Evolutionary conservation across 1,284 basidiomycete species (phyloP), one percentile per base, ranked within the genome.

Genomic region (Puccinia polysora): DNA sequence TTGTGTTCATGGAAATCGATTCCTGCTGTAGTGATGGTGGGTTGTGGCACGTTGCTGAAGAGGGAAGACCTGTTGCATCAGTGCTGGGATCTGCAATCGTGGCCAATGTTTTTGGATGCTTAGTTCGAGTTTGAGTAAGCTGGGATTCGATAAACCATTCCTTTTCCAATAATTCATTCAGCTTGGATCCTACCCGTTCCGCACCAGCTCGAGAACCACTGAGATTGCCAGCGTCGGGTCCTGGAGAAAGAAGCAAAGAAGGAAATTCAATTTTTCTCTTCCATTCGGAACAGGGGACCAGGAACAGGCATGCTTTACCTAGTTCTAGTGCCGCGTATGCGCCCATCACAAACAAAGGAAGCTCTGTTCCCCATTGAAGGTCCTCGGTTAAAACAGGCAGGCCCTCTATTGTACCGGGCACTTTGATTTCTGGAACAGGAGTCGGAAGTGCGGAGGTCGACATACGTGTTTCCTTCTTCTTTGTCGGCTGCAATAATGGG

Each of bases 301-400:
- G 14, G 18, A 59, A 23, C 43, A 4, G 18, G 36, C 32, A 64
- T 43, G 43, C 6, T 52, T 64, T 36, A 72, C 69, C 69, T 50
- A 72, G 36, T 47, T 64, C 69, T 40, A 72, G 49, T 28, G 36
- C 52, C 15, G 69, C 69, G 23, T 72, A 72, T 55, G 59, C 69
- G 4, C 69, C 69, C 60, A 56, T 64, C 36, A 72, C 69, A 64
- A 64, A 72, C 49, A 72, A 55, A 32, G 69, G 69, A 10, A 72
- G 50, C 32, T 64, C 23, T 47, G 52, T 63, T 0, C 69, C 69
- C 59, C 59, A 64, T 32, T 72, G 69, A 20, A 72, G 40, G 38
- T 53, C 59, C 36, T 72, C 69, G 18, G 69, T 64, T 28, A 72
- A 30, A 14, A 55, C 10, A 32, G 69, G 69, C 8, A 72, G 52